Evolutionary conservation across 768 basidiomycete species (phyloP), one percentile per base, ranked within the genome.

Genomic region (Rhodocollybia butyracea): DNA sequence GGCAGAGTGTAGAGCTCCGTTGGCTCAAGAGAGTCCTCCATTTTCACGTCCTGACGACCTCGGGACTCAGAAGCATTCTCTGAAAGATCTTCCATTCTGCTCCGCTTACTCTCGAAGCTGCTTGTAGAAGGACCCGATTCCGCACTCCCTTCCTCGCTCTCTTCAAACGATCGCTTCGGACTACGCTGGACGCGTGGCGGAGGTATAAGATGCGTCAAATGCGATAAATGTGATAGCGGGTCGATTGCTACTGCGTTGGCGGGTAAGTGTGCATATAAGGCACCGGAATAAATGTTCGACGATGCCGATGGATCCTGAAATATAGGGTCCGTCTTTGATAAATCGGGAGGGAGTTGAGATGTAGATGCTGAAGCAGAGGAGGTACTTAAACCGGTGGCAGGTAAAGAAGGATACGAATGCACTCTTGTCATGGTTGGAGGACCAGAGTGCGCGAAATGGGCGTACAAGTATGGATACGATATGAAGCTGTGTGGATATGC

Each of bases 81-180:
- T 5, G 36, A 17, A 19, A 21, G 46, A 22, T 36, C 57, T 12
- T 55, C 50, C 15, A 51, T 46, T 29, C 54, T 38, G 30, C 53
- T 40, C 21, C 54, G 57, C 30, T 60, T 58, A 24, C 47, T 54
- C 3, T 51, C 39, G 31, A 17, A 34, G 24, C 38, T 46, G 43
- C 45, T 41, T 5, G 39, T 38, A 2, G 46, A 42, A 29, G 51
- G 24, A 5, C 5, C 48, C 22, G 51, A 51, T 26, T 42, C 59
- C 38, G 43, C 12, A 68, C 73, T 52, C 64, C 58, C 41, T 63
- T 63, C 57, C 70, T 72, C 22, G 69, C 70, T 43, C 47, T 85
- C 84, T 54, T 83, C 83, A 53, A 84, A 81, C 0, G 81, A 76
- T 29, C 83, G 80, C 63, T 85, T 84, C 21, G 83, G 83, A 22